A percentile compares a stretch with the other conserved stretches of the same genome.
These are phyloP conservation scores for Debaryomyces hansenii DNA, from an alignment of 805 yeast species.

Conservation along the genomic window DNA sequence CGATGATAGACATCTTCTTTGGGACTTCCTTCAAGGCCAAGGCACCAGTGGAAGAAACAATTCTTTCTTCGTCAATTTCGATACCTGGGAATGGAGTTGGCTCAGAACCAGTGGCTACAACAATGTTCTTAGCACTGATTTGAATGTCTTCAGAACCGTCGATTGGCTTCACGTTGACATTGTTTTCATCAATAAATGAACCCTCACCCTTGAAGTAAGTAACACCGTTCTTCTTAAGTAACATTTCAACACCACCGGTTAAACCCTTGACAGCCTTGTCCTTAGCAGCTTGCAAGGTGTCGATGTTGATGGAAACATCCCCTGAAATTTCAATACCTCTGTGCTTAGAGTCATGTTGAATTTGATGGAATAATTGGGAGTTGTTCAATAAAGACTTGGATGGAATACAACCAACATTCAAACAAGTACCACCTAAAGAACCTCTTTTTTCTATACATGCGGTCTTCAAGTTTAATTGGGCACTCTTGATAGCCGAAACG, in stretches of 20 bases:
- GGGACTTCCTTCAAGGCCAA: conserved; percentile 85
- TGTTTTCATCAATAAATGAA: conserved; percentile 78
- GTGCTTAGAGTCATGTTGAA: conserved; percentile 75
- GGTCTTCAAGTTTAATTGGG: conserved; percentile 90
- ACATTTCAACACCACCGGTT: conserved; percentile 91
- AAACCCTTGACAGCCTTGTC: conserved; percentile 85
- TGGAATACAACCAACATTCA: conserved; percentile 98
- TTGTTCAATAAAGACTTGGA: conserved; percentile 94
- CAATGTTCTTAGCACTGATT: conserved; percentile 77
- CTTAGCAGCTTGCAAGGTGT: conserved; percentile 84
- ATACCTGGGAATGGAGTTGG: conserved; percentile 99
- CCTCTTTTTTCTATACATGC: conserved; percentile 99
- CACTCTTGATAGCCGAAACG: conserved; percentile 98
- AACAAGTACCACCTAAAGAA: conserved; percentile 94
- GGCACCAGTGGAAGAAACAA: conserved; percentile 94
- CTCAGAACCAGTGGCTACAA: conserved; percentile 98
- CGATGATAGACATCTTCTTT: conserved; percentile 87
- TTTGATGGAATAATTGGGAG: conserved; percentile 88
- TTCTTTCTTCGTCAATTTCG: conserved; percentile 93
- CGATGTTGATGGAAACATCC: conserved; percentile 74
- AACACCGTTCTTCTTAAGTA: conserved; percentile 94
- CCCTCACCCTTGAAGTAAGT: conserved; percentile 94
- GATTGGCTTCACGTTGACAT: conserved; percentile 76
- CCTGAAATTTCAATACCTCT: conserved; percentile 88
- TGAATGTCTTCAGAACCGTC: conserved; percentile 74